Base-by-base conservation (phyloP, 352 stramenopile genomes). In the Pythium aquatile region DNA sequence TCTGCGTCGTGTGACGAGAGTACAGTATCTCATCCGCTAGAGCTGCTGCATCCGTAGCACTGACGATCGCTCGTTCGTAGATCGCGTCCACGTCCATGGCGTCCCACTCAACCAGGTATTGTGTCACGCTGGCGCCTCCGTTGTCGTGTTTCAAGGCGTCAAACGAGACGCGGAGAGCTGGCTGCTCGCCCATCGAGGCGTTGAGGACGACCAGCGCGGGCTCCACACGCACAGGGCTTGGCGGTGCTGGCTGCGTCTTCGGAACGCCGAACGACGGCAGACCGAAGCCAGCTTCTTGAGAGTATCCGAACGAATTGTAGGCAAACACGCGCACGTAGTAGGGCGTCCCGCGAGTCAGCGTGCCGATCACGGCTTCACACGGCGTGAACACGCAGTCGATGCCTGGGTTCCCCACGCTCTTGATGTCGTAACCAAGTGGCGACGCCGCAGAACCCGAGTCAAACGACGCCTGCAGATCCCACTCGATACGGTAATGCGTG, bases 401-500 rank as follows among this genome's bases (percentile, higher is more conserved):
- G 0, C 82, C 80, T 8, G 83, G 83, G 39, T 82, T 86, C 6
- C 72, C 65, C 4, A 97, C 82, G 2, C 75, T 63, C 66, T 95
- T 92, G 1, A 81, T 74, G 28, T 94, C 81, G 42, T 83, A 93
- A 0, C 91, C 88, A 2, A 97, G 61, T 3, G 93, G 72, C n/a
- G 81, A 83, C n/a, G 78, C 79, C 47, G 81, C 76, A 5, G 44
- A n/a, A 0, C 81, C 87, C 5, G 83, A 94, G 55, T 87, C 78
- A 66, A 98, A 98, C n/a, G 75, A 84, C 5, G 83, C 74, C 5
- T 66, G 75, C 4, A 73, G 67, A 63, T 99, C 97, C 97, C 97
- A 99, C 73, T 99, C 96, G 6, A 98, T 77, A 2, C 92, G 76
- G 55, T 98, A 99, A 65, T 98, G 96, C 8, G 90, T 96, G 47